These are phyloP conservation scores for Kazachstania bromeliacearum DNA, from an alignment of 805 yeast genomes.

Conservation along the genomic window DNA sequence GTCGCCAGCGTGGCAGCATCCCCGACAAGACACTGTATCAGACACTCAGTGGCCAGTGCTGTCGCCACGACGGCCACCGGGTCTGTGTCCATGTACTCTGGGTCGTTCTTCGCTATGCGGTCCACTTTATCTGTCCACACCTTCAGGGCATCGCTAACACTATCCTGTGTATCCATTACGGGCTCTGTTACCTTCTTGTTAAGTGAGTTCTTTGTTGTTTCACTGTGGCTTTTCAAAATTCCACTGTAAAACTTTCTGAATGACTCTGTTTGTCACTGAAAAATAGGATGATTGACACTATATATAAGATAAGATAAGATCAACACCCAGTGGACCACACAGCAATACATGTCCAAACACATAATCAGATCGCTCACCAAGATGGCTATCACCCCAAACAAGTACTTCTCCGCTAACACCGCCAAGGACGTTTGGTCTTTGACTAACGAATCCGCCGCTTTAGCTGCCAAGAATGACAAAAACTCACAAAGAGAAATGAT, in stretches of 20 bases:
- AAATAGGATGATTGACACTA: not conserved
- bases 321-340: too few relatives aligned
- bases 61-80: constrained; percentile 20
- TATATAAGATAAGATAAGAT: not conserved
- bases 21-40: constrained; percentile 16
- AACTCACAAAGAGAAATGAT: constrained; percentile 68
- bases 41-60: constrained; percentile 22
- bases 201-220: too few relatives aligned
- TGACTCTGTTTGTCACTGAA: not conserved
- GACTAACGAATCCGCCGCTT: constrained; percentile 91
- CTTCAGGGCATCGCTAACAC: too few relatives aligned
- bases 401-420: constrained; percentile 50
- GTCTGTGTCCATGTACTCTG: constrained; percentile 17
- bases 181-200: too few relatives aligned
- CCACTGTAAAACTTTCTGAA: not conserved
- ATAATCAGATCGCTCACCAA: constrained; percentile 8
- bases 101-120: constrained; percentile 22
- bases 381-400: constrained; percentile 24
- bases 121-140: constrained; percentile 21
- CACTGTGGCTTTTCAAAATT: too few relatives aligned
- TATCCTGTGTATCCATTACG: too few relatives aligned
- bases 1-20: constrained; percentile 12
- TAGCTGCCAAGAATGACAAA: constrained; percentile 42
- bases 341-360: too few relatives aligned
- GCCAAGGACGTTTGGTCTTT: constrained; percentile 92